Evolutionary conservation across 148 eudicot species (phyloP), one percentile per base, ranked within the genome.

Genomic region (Vaccinium macrocarpon): DNA sequence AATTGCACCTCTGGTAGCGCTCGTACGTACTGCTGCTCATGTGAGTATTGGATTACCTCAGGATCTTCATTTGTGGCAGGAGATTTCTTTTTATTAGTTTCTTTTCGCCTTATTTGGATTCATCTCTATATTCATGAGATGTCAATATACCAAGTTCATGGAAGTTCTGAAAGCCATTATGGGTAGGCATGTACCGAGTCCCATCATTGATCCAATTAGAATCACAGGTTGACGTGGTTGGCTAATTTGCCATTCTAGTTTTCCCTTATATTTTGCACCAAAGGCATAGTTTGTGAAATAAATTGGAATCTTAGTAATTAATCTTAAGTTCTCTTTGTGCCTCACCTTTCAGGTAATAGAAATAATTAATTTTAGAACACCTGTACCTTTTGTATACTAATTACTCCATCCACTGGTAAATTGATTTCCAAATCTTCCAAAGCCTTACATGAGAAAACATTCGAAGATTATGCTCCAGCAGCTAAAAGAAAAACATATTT

Each of bases 1-100:
- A 85, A 92, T 96, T 83, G 92, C 95, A 32, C 97, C 99, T 87
- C 93, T 96, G 56, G 91, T 94, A 84, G 90, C 92, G 66, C 84
- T 96, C 85, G 99, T 98, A 71, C 89, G 91, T 50, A 94, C 97
- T 42, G 92, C 90, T 77, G 84, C 91, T 80, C 95, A 91, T 89
- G 98, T 96, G 89, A 90, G 93, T 91, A 79, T 72, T 50, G 53
- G 79, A 64, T 70, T 71, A 32, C 8, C 76, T 78, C 81, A 23
- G 8, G 74, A n/a, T 77, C 8, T 82, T 52, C 46, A 50, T 75
- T 75, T 76, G 57, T 46, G 10, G 23, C 12, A 68, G 27, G 32
- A 46, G 21, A 46, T 75, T n/a, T 76, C 9, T 35, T 21, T 19
- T 76, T 4, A n/a, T 21, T 49, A 18, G 56, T 76, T 49, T 46